A percentile compares a stretch with the other conserved stretches of the same genome.
These are phyloP conservation scores for Lactifluus subvellereus DNA, from an alignment of 768 basidiomycete genomes.

Conservation along the genomic window DNA sequence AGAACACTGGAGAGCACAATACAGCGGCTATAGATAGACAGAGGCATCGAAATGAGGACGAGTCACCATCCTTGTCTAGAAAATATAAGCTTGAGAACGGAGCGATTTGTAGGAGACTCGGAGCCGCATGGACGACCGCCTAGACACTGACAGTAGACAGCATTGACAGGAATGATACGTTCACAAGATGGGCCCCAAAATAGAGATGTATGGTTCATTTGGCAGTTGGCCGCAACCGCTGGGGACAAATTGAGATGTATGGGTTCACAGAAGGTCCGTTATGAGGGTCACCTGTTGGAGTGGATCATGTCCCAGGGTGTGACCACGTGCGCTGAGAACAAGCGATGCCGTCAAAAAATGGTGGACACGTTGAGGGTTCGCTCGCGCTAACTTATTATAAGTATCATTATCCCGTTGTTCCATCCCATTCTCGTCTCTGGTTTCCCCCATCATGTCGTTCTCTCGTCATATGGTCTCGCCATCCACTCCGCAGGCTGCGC, in stretches of 20 bases:
- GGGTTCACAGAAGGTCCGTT: no score
- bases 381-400: slow-evolving; percentile 5
- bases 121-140: no score
- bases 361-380: slow-evolving; percentile 3
- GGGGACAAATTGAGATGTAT: no score
- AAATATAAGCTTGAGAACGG: no score
- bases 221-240: no score
- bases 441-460: slow-evolving; percentile 12
- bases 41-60: no score
- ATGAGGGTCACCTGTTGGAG: background rate
- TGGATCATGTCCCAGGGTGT: background rate
- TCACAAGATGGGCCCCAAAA: no score
- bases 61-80: no score
- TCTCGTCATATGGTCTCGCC: background rate
- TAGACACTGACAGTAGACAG: no score
- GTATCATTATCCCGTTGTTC: background rate
- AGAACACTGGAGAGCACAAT: background rate
- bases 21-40: background rate
- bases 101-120: no score
- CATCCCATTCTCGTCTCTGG: background rate
- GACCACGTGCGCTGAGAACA: background rate
- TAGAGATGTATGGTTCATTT: no score
- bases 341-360: slow-evolving; percentile 2
- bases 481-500: background rate
- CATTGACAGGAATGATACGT: no score